A percentile compares a stretch with the other conserved stretches of the same genome.
These are phyloP conservation scores for Serendipita sp. DNA, from an alignment of 768 basidiomycete species.

Conservation along the genomic window DNA sequence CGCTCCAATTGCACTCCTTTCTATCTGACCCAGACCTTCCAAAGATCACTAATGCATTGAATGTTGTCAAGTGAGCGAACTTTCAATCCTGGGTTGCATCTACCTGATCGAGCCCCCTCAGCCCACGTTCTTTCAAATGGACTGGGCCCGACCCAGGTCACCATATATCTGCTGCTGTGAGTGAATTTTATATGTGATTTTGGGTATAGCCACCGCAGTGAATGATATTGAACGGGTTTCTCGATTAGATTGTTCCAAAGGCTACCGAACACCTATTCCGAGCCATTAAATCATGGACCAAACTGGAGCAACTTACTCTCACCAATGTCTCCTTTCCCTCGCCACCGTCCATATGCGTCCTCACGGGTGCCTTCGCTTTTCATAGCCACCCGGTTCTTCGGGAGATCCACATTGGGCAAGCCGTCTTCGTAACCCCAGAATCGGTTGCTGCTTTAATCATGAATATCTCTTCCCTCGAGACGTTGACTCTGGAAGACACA, in stretches of 20 bases:
- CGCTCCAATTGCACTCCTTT: constrained; percentile 27
- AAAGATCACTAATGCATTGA: constrained; percentile 20
- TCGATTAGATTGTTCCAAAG: constrained; percentile 26
- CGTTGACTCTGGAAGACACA: constrained; percentile 25
- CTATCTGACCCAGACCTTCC: constrained; percentile 17
- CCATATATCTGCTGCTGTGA: constrained; percentile 44
- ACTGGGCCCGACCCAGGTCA: constrained; percentile 45
- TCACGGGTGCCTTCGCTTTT: background rate
- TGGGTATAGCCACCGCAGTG: no score
- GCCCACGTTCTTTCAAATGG: constrained; percentile 37
- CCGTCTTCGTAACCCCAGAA: constrained; percentile 28
- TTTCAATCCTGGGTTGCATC: background rate
- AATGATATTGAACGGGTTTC: background rate
- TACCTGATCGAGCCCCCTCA: constrained; percentile 13
- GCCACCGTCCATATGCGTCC: constrained; percentile 21
- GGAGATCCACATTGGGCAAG: constrained; percentile 32
- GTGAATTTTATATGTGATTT: constrained; percentile 13
- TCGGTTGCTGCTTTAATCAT: constrained; percentile 23
- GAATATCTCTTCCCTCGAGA: constrained; percentile 15
- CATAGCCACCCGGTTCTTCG: background rate
- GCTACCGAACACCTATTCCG: constrained; percentile 26
- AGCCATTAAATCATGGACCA: constrained; percentile 27
- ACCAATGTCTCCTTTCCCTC: constrained; percentile 29
- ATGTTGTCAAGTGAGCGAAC: constrained; percentile 22
- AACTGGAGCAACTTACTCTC: constrained; percentile 29